Percentiles rank a stretch among this genome's conserved stretches.
Evolutionary conservation across 192 early-diverging fungal species (phyloP).

Genomic region (Coemansia sp.): DNA sequence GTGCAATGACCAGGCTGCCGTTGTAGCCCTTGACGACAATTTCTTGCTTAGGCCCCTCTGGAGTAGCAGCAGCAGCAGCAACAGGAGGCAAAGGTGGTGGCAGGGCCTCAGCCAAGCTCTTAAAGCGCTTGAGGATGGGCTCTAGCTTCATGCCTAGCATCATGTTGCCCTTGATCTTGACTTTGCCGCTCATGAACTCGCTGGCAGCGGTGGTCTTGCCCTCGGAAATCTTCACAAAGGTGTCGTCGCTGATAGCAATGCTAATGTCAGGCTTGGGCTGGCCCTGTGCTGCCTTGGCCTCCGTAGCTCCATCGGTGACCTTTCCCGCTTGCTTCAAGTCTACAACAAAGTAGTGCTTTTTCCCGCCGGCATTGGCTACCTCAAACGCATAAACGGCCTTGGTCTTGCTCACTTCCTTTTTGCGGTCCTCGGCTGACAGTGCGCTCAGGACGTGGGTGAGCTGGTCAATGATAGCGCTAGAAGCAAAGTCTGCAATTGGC

Average conservation of each 20-base stretch:
- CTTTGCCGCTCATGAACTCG: constrained; percentile 89
- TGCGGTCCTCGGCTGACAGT: constrained; percentile 45
- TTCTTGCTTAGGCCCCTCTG: constrained; percentile 22
- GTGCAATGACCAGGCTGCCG: constrained; percentile 70
- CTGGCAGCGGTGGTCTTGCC: constrained; percentile 88
- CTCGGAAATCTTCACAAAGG: constrained; percentile 75
- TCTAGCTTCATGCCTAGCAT: constrained; percentile 75
- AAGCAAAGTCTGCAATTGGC: constrained; percentile 40
- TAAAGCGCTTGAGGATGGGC: constrained; percentile 59
- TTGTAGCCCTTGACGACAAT: constrained; percentile 71
- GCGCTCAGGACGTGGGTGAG: constrained; percentile 29
- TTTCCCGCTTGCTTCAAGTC: constrained; percentile 79
- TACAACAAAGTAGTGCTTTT: constrained; percentile 76
- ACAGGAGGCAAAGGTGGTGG: constrained; percentile 17
- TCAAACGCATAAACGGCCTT: constrained; percentile 90
- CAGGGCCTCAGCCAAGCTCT: constrained; percentile 51
- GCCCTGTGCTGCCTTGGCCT: constrained; percentile 55
- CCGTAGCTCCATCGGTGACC: constrained; percentile 58
- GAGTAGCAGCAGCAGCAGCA: constrained; percentile 19
- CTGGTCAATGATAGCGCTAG: constrained; percentile 49
- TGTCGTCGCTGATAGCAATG: constrained; percentile 69
- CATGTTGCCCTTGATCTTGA: constrained; percentile 79
- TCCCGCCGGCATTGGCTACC: constrained; percentile 63
- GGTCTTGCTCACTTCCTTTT: constrained; percentile 51
- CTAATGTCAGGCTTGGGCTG: constrained; percentile 77